Base-by-base conservation (phyloP, 2,329 filamentous ascomycete genomes). In the Aspergillus bombycis region DNA sequence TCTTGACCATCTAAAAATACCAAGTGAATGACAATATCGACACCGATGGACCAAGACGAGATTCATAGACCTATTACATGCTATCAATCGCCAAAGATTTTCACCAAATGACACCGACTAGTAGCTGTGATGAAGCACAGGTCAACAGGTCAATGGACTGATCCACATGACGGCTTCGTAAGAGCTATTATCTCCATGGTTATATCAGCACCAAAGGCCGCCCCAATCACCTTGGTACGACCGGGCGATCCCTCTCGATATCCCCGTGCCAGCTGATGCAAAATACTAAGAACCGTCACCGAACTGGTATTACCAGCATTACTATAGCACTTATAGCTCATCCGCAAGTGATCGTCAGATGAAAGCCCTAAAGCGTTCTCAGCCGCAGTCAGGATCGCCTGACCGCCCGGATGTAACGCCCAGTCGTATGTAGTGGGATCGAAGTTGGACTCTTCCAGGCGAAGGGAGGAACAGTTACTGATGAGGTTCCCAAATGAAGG, bases 401-500 rank as follows among this genome's bases (percentile, higher is more conserved):
- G 36, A 12, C 59, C 59, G 21, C 59, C 59, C 8, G 59, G 59
- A 41, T 61, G 59, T 14, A 61, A 57, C 3, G 59, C 59, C 59
- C 59, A 61, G 21, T 61, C 59, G 11, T 61, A 61, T 4, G 14
- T 28, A 11, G n/a, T 38, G 4, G 53, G 52, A 8, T 61, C 43
- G 46, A 26, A 58, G 11, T 58, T 58, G 1, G 12, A 28, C 38
- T 32, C 30, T 10, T 58, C 41, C 7, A 36, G 21, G 19, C 41
- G 16, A 14, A 46, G 56, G 4, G 36, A 45, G 11, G 36, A 2
- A 21, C 19, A 45, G 14, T 14, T 30, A 8, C 5, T 28, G 6
- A 58, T 58, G 10, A 58, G 41, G 3, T 46, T 16, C 8, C 21
- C 36, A n/a, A 58, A 58, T 3, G n/a, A 23, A 0, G 38, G 32